Percentiles rank a stretch among this genome's conserved stretches.
phyloP scores from a whole-genome alignment of 169 alveolate species.

The Cryptosporidium canis region DNA sequence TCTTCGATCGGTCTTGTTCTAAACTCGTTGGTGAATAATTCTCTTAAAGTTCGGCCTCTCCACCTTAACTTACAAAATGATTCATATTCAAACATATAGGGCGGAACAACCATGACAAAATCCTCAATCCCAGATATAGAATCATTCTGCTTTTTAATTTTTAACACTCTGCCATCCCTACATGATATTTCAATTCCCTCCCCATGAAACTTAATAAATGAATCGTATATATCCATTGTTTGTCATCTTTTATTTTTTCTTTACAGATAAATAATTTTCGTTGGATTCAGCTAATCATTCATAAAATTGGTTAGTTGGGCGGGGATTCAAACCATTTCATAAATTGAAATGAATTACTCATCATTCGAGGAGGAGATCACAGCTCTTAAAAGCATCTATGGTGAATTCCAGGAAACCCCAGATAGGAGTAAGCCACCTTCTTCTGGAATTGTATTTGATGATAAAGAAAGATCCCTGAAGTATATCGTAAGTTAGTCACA shows the following conservation, averaged over 20 bases:
- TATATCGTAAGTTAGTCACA: conserved; percentile 30
- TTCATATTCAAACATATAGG: conserved; percentile 66
- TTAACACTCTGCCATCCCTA: neutral
- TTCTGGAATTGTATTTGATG: conserved; percentile 8
- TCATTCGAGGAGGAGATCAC: conserved; percentile 23
- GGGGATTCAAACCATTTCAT: neutral
- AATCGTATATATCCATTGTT: neutral
- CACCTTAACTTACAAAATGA: conserved; percentile 80
- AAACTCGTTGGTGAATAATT: conserved; percentile 80
- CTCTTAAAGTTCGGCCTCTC: conserved; percentile 78
- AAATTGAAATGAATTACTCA: neutral
- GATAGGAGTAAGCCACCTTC: neutral
- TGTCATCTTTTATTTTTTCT: neutral
- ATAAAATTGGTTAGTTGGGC: neutral
- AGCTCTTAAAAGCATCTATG: conserved; percentile 40
- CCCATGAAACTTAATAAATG: neutral
- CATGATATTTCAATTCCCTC: neutral
- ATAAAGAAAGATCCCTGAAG: conserved; percentile 8
- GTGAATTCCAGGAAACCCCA: neutral
- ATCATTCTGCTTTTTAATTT: neutral
- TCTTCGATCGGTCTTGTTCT: conserved; percentile 82
- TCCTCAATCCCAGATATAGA: neutral
- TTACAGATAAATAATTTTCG: neutral
- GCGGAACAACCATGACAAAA: conserved; percentile 27
- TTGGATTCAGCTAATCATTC: neutral